Evolutionary conservation across 139 green algal species (phyloP).

Genomic region (Chlamydomonas sphaeroides): DNA sequence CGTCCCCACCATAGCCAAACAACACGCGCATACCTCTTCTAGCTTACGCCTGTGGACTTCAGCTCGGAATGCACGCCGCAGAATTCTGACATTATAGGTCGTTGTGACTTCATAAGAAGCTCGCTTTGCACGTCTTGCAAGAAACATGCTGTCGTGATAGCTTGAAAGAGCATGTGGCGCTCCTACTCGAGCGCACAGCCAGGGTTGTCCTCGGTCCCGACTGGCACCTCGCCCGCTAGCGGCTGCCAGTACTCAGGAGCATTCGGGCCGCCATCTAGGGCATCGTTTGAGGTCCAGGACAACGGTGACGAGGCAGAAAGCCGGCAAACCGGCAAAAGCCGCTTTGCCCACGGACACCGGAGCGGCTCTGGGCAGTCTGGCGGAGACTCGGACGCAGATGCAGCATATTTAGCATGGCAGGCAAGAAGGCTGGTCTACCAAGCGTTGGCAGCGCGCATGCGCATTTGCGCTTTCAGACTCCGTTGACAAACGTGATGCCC

Average conservation of each 20-base stretch:
- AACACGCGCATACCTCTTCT: too few species aligned
- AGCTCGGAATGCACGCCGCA: too few species aligned
- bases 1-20: too few species aligned
- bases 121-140: too few species aligned
- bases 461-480: too few species aligned
- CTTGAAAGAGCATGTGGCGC: slow-evolving; percentile 35
- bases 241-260: background rate
- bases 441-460: background rate
- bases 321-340: background rate
- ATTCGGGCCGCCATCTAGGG: background rate
- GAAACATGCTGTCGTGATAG: too few species aligned
- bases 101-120: too few species aligned
- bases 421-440: background rate
- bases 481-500: too few species aligned
- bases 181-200: slow-evolving; percentile 18
- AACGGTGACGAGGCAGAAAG: background rate
- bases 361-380: background rate
- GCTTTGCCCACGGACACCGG: background rate
- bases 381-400: background rate
- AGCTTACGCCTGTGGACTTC: too few species aligned
- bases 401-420: slow-evolving; percentile 26
- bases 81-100: too few species aligned
- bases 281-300: slow-evolving; percentile 8
- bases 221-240: background rate
- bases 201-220: too few species aligned